Evolutionary conservation across 2,329 filamentous ascomycete species (phyloP), one percentile per base, ranked within the genome.

Genomic region (Mycosphaerella sp.): DNA sequence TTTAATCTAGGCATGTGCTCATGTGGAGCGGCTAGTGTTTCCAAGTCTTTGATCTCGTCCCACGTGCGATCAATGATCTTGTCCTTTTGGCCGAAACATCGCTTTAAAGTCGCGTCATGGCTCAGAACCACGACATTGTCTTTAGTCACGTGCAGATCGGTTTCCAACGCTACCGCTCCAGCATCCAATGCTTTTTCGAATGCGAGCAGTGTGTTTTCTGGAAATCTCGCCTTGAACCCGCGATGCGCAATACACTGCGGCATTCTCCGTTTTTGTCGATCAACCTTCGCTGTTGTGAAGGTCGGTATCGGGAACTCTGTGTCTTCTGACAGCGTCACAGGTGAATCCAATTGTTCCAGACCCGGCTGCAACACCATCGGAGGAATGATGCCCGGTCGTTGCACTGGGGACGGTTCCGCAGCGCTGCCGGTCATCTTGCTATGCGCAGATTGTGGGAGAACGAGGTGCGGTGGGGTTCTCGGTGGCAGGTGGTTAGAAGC

Each of bases 171-270:
- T 64, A 95, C 82, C 0, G 87, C 82, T 17, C 89, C 89, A 14
- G 82, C 83, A 32, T 82, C 75, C 2, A 92, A 79, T 1, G 90
- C 91, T 29, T 79, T 85, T 54, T 75, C 75, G 72, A 95, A 95
- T 6, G 87, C 86, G 12, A 77, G 79, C 78, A 96, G 83, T 1
- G 87, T 86, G 72, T 97, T 97, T 71, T 97, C 92, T 0, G 92
- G 89, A 62, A 79, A 87, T 48, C 78, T 78, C 0, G 84, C 83
- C 68, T 88, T 92, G 77, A 85, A 89, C 43, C 88, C 88, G 54
- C 88, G 79, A 73, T 92, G 88, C 1, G 85, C 86, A 59, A 93
- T 89, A 52, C 83, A 80, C 67, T 89, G 85, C 1, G 88, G 87
- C 47, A 83, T 69, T 48, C 62, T 64, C 29, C 63, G 54, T 52